A percentile compares a stretch with the other conserved stretches of the same genome.
Evolutionary conservation across 345 rosid genomes (phyloP).

Genomic region (Psidium friedrichsthalianum): DNA sequence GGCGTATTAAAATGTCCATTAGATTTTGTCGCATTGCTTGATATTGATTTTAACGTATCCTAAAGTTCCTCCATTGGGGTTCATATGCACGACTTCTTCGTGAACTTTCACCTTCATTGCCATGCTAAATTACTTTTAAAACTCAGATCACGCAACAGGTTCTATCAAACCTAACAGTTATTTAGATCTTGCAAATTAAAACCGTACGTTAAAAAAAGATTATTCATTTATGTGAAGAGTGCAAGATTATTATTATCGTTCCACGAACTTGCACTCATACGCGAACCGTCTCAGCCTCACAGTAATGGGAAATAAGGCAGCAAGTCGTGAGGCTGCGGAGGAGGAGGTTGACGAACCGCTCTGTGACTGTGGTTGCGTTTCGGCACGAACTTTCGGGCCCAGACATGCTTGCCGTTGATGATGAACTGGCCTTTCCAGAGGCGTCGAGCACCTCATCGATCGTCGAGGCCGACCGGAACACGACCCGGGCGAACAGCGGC

Average conservation of each 20-base stretch:
- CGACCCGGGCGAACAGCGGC: slow-evolving; percentile 34
- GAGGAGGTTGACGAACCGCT: neutral
- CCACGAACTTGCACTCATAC: neutral
- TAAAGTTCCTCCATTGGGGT: neutral
- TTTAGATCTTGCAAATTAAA: neutral
- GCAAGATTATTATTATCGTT: neutral
- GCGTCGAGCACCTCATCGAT: slow-evolving; percentile 24
- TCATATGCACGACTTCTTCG: neutral
- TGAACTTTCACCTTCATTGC: neutral
- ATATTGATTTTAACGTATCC: neutral
- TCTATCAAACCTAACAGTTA: neutral
- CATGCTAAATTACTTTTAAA: neutral
- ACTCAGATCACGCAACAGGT: neutral
- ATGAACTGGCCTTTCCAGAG: slow-evolving; percentile 24
- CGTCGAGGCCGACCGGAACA: slow-evolving; percentile 10
- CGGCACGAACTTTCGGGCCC: slow-evolving; percentile 53
- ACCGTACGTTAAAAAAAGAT: neutral
- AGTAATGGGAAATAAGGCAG: neutral
- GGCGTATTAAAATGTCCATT: neutral
- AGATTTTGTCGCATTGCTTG: neutral
- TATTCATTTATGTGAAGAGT: neutral
- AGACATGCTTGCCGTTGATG: slow-evolving; percentile 64
- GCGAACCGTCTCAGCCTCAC: neutral
- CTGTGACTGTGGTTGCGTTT: slow-evolving; percentile 5
- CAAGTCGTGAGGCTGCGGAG: neutral